These are phyloP conservation scores for Solanum boliviense DNA, from an alignment of 257 asterid species.

Conservation along the genomic window DNA sequence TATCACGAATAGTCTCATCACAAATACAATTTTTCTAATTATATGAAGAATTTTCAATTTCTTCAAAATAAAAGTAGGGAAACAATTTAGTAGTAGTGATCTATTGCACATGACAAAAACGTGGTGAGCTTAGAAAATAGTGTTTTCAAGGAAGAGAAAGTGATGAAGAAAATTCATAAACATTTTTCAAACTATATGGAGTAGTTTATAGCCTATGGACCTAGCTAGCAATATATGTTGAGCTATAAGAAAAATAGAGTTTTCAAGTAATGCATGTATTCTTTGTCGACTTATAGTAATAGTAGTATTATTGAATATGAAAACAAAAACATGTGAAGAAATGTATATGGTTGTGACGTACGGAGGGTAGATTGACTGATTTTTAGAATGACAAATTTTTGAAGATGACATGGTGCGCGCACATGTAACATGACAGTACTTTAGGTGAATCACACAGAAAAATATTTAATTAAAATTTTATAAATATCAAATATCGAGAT, in stretches of 20 bases:
- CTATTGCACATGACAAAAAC: neutral
- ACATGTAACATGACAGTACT: neutral
- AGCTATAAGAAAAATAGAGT: neutral
- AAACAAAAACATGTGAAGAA: neutral
- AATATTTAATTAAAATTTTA: no score
- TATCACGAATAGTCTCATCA: neutral
- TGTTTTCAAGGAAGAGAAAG: neutral
- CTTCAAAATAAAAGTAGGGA: neutral
- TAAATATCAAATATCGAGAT: neutral
- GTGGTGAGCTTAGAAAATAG: neutral
- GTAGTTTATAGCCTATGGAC: neutral
- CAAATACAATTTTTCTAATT: no score
- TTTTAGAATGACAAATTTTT: neutral
- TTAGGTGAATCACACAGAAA: neutral
- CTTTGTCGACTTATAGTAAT: neutral
- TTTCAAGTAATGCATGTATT: neutral
- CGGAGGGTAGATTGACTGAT: neutral
- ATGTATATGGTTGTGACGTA: no score
- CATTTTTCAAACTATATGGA: neutral
- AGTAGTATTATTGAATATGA: neutral
- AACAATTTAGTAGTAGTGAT: neutral
- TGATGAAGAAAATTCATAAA: neutral
- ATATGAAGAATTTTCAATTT: no score
- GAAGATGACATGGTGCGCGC: no score
- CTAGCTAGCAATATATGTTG: neutral